phyloP scores from a whole-genome alignment of 139 green algal genomes.

The Raphidocelis subcapitata region DNA sequence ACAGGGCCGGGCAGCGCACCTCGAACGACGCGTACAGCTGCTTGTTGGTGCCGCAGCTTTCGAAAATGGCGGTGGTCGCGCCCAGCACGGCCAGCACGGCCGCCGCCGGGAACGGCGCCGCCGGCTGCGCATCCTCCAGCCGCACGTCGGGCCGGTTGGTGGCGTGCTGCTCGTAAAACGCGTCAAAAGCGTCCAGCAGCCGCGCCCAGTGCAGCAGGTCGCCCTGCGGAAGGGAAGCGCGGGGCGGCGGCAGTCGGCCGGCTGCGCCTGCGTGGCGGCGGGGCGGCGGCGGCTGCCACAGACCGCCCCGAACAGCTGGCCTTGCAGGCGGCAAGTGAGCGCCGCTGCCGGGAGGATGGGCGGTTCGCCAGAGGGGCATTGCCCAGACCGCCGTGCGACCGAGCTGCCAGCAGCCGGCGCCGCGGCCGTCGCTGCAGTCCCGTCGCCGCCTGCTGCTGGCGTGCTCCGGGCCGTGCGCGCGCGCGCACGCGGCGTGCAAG shows the following conservation, averaged over 20 bases:
- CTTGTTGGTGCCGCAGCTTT: constrained; percentile 89
- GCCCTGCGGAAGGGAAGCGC: constrained; percentile 54
- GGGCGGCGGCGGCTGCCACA: no score
- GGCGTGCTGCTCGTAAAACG: constrained; percentile 70
- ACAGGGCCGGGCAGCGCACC: constrained; percentile 49
- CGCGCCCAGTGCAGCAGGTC: constrained; percentile 90
- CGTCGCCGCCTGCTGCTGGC: no score
- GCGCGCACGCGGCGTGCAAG: no score
- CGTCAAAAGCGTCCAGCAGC: constrained; percentile 87
- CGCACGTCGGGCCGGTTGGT: constrained; percentile 60
- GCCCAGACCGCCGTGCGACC: no score
- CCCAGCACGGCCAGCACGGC: constrained; percentile 67
- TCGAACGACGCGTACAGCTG: constrained; percentile 88
- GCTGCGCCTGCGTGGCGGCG: no score
- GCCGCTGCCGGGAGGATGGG: no score
- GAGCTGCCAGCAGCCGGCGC: no score
- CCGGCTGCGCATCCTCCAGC: constrained; percentile 32
- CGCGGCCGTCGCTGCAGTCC: no score
- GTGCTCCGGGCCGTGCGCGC: no score
- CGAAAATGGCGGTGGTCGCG: constrained; percentile 73
- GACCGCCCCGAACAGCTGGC: no score
- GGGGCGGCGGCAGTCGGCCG: background rate
- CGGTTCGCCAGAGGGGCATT: no score
- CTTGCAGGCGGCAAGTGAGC: no score
- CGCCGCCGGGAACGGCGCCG: constrained; percentile 57